Conservation (phyloP, 441 rosid genomes). For the Erodium texanum region DNA sequence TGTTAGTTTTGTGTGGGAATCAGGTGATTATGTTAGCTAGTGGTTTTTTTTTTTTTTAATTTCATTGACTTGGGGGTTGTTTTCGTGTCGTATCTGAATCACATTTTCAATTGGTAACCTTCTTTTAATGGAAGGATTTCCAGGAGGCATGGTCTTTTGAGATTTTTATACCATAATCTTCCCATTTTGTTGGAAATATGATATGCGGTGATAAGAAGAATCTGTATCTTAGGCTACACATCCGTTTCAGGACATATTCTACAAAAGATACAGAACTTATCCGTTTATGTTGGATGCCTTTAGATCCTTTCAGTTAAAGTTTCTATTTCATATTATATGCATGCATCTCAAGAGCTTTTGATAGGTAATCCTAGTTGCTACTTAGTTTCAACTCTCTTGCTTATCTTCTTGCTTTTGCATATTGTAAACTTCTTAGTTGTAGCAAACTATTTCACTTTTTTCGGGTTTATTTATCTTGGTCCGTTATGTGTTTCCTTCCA, state of each 20-base stretch:
- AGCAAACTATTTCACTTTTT: constrained; percentile 4
- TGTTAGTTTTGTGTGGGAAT: not conserved
- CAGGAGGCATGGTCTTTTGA: not conserved
- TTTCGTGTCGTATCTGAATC: not conserved
- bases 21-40: not conserved
- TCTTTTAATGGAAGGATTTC: not conserved
- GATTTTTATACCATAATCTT: not conserved
- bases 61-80: not conserved
- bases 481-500: constrained; percentile 23
- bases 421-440: not conserved
- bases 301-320: not conserved
- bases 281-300: not conserved
- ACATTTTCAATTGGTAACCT: not conserved
- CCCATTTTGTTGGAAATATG: not conserved
- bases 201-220: not conserved
- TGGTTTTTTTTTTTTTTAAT: not conserved
- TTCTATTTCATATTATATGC: not conserved
- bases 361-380: not conserved
- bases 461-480: constrained; percentile 6
- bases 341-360: not conserved
- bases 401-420: not conserved
- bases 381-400: not conserved
- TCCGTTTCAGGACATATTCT: not conserved
- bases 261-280: not conserved
- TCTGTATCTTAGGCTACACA: not conserved